Base-by-base conservation (phyloP, 352 stramenopile species). In the Phytophthora nicotianae region DNA sequence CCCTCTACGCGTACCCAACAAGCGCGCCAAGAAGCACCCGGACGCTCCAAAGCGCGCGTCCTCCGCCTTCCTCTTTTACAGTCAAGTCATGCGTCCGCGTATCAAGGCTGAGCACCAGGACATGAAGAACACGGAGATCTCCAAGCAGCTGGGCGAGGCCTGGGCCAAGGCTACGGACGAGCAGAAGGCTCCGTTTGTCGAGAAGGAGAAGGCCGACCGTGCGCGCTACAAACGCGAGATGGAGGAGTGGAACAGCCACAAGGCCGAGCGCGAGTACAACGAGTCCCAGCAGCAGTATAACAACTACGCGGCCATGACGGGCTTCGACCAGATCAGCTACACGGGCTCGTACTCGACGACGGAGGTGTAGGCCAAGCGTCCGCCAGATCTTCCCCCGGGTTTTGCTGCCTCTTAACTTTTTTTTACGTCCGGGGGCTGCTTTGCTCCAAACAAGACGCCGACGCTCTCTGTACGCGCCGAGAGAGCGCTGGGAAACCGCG, bases 121-220 rank as follows among this genome's bases (percentile, higher is more conserved):
- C 50, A 97, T 98, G 88, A 96, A 97, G 60, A 98, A 98, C 72
- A 97, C 93, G 65, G 95, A 98, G 52, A 97, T 99, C 64, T 98
- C 94, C 10, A 94, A 96, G 68, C 79, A 98, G 48, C 70, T 99
- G 21, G 95, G 95, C 19, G 91, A 98, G 62, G 86, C 91, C 5
- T 98, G 96, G 95, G 57, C 75, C 35, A 97, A 96, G 61, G 82
- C 90, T n/a, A 95, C 82, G 29, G 81, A 96, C 27, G 84, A 95
- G 54, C 90, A 98, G 65, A 96, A 97, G 61, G 71, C 75, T 9
- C 95, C 93, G 29, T 97, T 96, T 62, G 77, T 97, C 11, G 89
- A 98, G 71, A 96, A 97, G 68, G 93, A 98, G 72, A 88, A 93
- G 54, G 74, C 75, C 50, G 91, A 98, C 63, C 86, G 93, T 19